Percentiles rank a stretch among this genome's conserved stretches.
These are phyloP conservation scores for Penicillium macrosclerotiorum DNA, from an alignment of 495 filamentous ascomycete species.

Conservation along the genomic window DNA sequence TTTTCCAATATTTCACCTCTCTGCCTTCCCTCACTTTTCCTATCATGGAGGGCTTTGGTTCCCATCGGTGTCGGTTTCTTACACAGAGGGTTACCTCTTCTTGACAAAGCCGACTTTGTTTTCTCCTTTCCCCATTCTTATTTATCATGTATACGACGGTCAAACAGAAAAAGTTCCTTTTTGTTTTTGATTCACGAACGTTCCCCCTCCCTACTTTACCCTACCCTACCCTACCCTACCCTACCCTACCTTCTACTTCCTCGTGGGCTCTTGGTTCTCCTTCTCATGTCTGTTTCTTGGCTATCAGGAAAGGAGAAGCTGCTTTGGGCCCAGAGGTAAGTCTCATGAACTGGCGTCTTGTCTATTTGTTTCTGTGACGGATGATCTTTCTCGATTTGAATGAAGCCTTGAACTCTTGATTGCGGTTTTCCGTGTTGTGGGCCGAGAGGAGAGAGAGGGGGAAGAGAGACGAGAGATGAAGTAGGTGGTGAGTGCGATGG, in stretches of 20 bases:
- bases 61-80: slow-evolving; percentile 1
- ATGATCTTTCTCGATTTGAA: slow-evolving; percentile 30
- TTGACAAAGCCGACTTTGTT: slow-evolving; percentile 5
- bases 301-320: background rate
- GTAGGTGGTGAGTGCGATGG: slow-evolving; percentile 13
- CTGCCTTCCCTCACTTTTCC: slow-evolving; percentile 1
- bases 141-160: slow-evolving; percentile 47
- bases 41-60: background rate
- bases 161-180: slow-evolving; percentile 36
- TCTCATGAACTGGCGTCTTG: slow-evolving; percentile 49
- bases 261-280: background rate
- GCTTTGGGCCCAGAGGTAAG: slow-evolving; percentile 18
- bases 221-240: too few relatives aligned
- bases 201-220: slow-evolving; percentile 4
- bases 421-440: slow-evolving; percentile 26
- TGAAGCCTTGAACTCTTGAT: slow-evolving; percentile 26
- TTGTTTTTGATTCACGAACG: slow-evolving; percentile 31
- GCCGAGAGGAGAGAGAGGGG: slow-evolving; percentile 23
- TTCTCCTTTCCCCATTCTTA: slow-evolving; percentile 5
- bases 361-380: slow-evolving; percentile 36
- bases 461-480: slow-evolving; percentile 12
- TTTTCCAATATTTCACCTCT: slow-evolving; percentile 24
- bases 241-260: slow-evolving; percentile 7
- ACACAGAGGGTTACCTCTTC: too few relatives aligned
- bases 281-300: background rate